Percentiles rank a stretch among this genome's conserved stretches.
Evolutionary conservation across 2,329 filamentous ascomycete genomes (phyloP).

Genomic region (Tolypocladium guangdongense): DNA sequence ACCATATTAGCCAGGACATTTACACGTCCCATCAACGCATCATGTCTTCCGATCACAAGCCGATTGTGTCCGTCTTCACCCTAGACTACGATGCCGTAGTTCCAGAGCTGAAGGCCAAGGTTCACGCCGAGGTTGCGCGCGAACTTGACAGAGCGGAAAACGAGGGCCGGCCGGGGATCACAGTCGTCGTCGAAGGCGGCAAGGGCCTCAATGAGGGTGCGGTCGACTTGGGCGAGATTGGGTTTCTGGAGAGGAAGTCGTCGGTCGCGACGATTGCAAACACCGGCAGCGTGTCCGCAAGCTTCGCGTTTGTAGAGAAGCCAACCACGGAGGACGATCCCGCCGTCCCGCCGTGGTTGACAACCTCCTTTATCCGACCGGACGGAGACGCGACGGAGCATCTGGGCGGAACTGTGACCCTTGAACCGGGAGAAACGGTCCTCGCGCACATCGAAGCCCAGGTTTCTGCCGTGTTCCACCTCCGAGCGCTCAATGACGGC

Average conservation of each 20-base stretch:
- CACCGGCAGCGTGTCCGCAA: slow-evolving; percentile 72
- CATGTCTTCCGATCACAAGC: slow-evolving; percentile 91
- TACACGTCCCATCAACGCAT: slow-evolving; percentile 87
- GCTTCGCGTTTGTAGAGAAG: slow-evolving; percentile 68
- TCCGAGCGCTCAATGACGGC: slow-evolving; percentile 62
- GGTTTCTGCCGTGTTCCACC: slow-evolving; percentile 51
- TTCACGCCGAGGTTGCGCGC: slow-evolving; percentile 78
- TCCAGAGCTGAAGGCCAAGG: slow-evolving; percentile 68
- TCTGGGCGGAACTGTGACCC: slow-evolving; percentile 43
- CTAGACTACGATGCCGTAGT: slow-evolving; percentile 81
- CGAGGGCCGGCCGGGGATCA: slow-evolving; percentile 72
- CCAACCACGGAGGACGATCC: slow-evolving; percentile 37
- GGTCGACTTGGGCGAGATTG: slow-evolving; percentile 69
- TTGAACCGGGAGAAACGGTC: slow-evolving; percentile 78
- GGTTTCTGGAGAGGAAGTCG: slow-evolving; percentile 54
- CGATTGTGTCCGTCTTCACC: slow-evolving; percentile 71
- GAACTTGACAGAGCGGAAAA: slow-evolving; percentile 89
- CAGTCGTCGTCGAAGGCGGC: slow-evolving; percentile 62
- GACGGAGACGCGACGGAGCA: slow-evolving; percentile 19
- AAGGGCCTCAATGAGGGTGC: slow-evolving; percentile 36
- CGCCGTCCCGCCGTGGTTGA: slow-evolving; percentile 54
- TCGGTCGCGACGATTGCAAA: slow-evolving; percentile 79
- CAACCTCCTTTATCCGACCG: slow-evolving; percentile 46
- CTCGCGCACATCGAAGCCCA: slow-evolving; percentile 57
- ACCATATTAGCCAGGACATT: slow-evolving; percentile 45